Base-by-base conservation (phyloP, 202 grass and related monocot genomes). In the Zoysia matrella region DNA sequence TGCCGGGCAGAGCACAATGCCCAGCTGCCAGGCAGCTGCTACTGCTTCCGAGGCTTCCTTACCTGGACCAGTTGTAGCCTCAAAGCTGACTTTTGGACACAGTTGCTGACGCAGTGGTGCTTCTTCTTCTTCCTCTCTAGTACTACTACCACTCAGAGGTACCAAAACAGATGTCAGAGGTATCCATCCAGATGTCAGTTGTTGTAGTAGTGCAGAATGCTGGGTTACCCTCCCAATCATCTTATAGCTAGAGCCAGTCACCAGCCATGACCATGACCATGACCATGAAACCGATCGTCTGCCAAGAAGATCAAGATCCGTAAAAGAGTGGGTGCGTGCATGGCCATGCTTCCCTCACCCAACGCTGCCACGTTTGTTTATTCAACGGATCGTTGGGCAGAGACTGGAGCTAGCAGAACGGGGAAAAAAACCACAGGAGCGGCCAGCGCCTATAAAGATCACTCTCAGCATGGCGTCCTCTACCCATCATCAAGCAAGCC, bases 291-390 rank as follows among this genome's bases (percentile, higher is more conserved):
- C 22, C 30, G 47, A 48, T 76, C 63, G 86, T 48, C 70, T 68
- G 55, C 60, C 36, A n/a, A 6, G 55, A 78, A 90, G 83, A 80
- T 89, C 84, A 90, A 86, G 80, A 90, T 90, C 88, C 84, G 74
- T 69, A 52, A 86, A 86, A 36, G 74, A 74, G 74, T 80, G 88
- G 84, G 87, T 60, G 73, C 39, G n/a, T 51, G 67, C 87, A 80
- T 82, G 76, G 70, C 40, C 49, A 51, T 71, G 74, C 82, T 52
- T 54, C 84, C 55, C 50, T 52, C 64, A 71, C 64, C 65, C 70
- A 75, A 75, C 84, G 74, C 61, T 50, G 63, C 69, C 47, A 45
- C 10, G 7, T 39, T 74, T 80, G 46, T 74, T 69, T 71, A 69
- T 40, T 67, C 41, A 16, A 22, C 2, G 6, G 18, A 67, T 36